Percentiles rank a stretch among this genome's conserved stretches.
Evolutionary conservation across 345 rosid genomes (phyloP).

Genomic region (Gossypium rotundifolium): DNA sequence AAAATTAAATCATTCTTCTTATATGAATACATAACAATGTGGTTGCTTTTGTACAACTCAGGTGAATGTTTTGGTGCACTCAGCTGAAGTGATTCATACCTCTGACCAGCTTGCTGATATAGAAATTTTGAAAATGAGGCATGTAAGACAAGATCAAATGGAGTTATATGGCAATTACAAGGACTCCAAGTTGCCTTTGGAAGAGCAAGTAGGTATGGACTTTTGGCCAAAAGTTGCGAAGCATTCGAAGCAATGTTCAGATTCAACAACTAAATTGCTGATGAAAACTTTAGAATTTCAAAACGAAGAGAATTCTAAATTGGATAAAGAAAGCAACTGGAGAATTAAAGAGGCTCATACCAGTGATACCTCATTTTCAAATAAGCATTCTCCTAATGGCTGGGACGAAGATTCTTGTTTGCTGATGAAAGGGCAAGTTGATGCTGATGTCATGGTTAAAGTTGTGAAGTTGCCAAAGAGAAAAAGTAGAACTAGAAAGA

Average conservation of each 20-base stretch:
- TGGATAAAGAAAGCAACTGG: neutral
- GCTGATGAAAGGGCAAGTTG: neutral
- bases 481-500: neutral
- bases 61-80: conserved; percentile 72
- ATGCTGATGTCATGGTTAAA: neutral
- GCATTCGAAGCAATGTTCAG: neutral
- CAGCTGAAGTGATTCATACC: conserved; percentile 34
- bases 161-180: conserved; percentile 31
- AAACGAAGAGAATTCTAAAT: neutral
- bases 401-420: neutral
- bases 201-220: conserved; percentile 5
- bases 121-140: conserved; percentile 33
- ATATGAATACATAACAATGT: neutral
- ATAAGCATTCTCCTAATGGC: neutral
- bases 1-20: neutral
- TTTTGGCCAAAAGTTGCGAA: neutral
- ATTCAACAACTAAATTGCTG: neutral
- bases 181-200: neutral
- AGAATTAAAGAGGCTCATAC: neutral
- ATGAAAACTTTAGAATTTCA: neutral
- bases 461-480: neutral
- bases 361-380: neutral
- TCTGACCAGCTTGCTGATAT: conserved; percentile 12
- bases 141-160: conserved; percentile 42
- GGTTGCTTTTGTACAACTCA: conserved; percentile 13